Conservation (phyloP, 208 protist genomes). For the Leishmania gerbilli region DNA sequence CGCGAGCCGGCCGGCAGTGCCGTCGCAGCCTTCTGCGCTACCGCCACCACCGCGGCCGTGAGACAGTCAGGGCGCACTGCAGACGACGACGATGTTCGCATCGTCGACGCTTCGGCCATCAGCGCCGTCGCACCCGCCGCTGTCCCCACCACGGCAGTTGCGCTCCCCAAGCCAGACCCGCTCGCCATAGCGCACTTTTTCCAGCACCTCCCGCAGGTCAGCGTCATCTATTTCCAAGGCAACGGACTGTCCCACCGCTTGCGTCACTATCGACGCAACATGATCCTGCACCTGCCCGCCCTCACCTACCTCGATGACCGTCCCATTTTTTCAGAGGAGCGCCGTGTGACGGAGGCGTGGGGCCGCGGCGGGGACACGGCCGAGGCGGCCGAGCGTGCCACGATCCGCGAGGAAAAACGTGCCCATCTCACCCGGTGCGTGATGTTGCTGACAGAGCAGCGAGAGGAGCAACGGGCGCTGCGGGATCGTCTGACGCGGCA, state of each 20-base stretch:
- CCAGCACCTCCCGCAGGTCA: slow-evolving; percentile 71
- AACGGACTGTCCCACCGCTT: slow-evolving; percentile 69
- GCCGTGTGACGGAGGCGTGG: slow-evolving; percentile 84
- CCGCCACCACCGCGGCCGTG: neutral
- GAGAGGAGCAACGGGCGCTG: slow-evolving; percentile 68
- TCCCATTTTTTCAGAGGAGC: slow-evolving; percentile 87
- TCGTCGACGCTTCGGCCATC: slow-evolving; percentile 32
- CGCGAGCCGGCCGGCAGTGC: slow-evolving; percentile 12
- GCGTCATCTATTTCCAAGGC: slow-evolving; percentile 91
- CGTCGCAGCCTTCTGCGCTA: neutral
- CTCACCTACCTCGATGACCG: slow-evolving; percentile 91
- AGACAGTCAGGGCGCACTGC: neutral
- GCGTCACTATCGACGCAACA: slow-evolving; percentile 87
- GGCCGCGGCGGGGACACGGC: slow-evolving; percentile 67
- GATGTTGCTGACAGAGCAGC: slow-evolving; percentile 62
- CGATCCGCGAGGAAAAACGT: slow-evolving; percentile 84
- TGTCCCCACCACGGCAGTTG: neutral
- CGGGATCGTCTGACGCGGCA: slow-evolving; percentile 75
- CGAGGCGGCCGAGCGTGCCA: slow-evolving; percentile 66
- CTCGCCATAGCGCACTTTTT: slow-evolving; percentile 77
- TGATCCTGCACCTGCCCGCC: slow-evolving; percentile 79
- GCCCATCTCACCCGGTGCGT: slow-evolving; percentile 82
- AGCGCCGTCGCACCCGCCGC: neutral
- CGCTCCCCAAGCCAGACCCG: slow-evolving; percentile 24
- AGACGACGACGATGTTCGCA: slow-evolving; percentile 37